Conservation (phyloP, 1,139 yeast species). For the Diutina pseudorugosa region DNA sequence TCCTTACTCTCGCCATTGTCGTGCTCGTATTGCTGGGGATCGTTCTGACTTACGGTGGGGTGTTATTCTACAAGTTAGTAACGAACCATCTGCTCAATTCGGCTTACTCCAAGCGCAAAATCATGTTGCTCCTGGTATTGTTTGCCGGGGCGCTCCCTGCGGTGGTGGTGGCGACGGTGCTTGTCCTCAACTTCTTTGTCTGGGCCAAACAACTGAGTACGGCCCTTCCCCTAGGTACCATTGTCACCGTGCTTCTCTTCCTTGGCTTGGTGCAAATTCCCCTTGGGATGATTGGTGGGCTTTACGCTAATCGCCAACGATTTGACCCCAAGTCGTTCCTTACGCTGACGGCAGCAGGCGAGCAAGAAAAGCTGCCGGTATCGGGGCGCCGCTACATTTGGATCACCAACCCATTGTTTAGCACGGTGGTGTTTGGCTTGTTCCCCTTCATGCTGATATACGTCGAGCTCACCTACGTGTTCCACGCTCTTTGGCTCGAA, state of each 20-base stretch:
- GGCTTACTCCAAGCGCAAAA: constrained; percentile 12
- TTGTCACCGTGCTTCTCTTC: constrained; percentile 41
- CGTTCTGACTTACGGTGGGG: constrained; percentile 61
- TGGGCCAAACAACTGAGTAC: constrained; percentile 71
- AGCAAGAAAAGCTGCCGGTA: background rate
- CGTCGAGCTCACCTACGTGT: constrained; percentile 64
- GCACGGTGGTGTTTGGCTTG: constrained; percentile 40
- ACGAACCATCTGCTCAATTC: constrained; percentile 21
- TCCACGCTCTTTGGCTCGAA: constrained; percentile 71
- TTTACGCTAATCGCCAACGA: constrained; percentile 33
- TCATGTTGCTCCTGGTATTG: constrained; percentile 19
- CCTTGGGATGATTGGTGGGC: constrained; percentile 62
- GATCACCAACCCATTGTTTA: constrained; percentile 14
- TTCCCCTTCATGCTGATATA: constrained; percentile 74
- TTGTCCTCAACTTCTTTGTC: constrained; percentile 52
- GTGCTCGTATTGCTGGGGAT: constrained; percentile 61
- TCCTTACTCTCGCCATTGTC: constrained; percentile 46
- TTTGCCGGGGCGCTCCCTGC: constrained; percentile 58
- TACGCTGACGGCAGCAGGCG: constrained; percentile 5
- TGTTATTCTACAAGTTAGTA: constrained; percentile 46
- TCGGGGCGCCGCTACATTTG: background rate
- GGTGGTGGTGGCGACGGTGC: constrained; percentile 36
- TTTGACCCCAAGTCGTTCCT: constrained; percentile 12
- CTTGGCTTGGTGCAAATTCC: constrained; percentile 64
- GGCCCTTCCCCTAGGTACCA: constrained; percentile 68